Conservation (phyloP, 257 asterid genomes). For the Misopates orontium region DNA sequence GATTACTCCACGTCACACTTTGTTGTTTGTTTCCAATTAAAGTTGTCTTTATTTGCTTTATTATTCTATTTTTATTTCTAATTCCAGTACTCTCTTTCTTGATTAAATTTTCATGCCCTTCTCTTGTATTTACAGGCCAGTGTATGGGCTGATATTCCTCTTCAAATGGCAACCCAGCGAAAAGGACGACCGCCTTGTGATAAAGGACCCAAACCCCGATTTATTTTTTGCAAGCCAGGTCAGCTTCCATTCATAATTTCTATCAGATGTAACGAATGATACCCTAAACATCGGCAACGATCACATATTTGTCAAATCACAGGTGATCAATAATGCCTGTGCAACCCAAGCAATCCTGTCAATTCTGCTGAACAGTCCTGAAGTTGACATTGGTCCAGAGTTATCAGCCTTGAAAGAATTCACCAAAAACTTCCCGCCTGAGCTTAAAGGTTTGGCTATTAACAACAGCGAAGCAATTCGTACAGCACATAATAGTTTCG, state of each 20-base stretch:
- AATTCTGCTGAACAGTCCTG: slow-evolving; percentile 80
- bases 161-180: slow-evolving; percentile 99
- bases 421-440: slow-evolving; percentile 89
- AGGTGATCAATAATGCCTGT: slow-evolving; percentile 98
- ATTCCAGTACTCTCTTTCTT: slow-evolving; percentile 3
- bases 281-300: background rate
- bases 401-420: slow-evolving; percentile 77
- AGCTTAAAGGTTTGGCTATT: slow-evolving; percentile 89
- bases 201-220: slow-evolving; percentile 91
- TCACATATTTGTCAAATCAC: slow-evolving; percentile 16
- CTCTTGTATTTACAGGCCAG: slow-evolving; percentile 57
- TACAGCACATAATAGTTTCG: slow-evolving; percentile 91
- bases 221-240: slow-evolving; percentile 98
- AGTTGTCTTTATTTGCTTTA: background rate
- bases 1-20: slow-evolving; percentile 6
- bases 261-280: slow-evolving; percentile 12
- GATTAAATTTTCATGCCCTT: background rate
- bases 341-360: slow-evolving; percentile 99
- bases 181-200: slow-evolving; percentile 83
- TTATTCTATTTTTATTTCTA: background rate
- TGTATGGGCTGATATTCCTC: slow-evolving; percentile 91
- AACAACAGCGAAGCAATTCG: slow-evolving; percentile 97
- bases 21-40: background rate
- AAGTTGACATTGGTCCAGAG: slow-evolving; percentile 88
- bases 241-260: slow-evolving; percentile 12